Base-by-base conservation (phyloP, 768 basidiomycete species). In the Tephrocybe sp. region DNA sequence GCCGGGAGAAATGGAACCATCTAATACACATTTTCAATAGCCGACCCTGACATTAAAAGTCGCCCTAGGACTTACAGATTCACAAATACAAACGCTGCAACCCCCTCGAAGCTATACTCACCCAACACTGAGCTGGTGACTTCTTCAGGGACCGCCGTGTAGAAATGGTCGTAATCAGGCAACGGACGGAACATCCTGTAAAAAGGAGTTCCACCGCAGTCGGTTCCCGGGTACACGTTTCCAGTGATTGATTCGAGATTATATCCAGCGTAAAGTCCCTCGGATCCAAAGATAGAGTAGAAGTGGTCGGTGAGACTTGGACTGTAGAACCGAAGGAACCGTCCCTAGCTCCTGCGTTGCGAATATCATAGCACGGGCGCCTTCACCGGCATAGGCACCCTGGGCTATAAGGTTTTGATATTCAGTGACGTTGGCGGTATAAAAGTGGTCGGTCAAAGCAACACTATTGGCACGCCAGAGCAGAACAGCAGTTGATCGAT, bases 121-220 rank as follows among this genome's bases (percentile, higher is more conserved):
- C n/a, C n/a, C n/a, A n/a, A n/a, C n/a, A n/a, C n/a, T n/a, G n/a
- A n/a, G n/a, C n/a, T n/a, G n/a, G n/a, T n/a, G n/a, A n/a, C n/a
- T n/a, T n/a, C n/a, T n/a, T n/a, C n/a, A n/a, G n/a, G n/a, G n/a
- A n/a, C n/a, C n/a, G 46, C 59, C 16, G 60, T 62, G 24, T 60
- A 62, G 27, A 60, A 60, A 49, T 62, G 61, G 39, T 60, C 60
- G 5, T 15, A 18, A 30, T 0, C 9, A 4, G n/a, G 34, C 3
- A 37, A 38, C 13, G 28, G 28, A 12, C 27, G 56, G 35, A 50
- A 62, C 43, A 60, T 39, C 22, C 61, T 45, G 38, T 57, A 60
- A 13, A 63, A 43, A 8, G 60, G 51, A 13, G 44, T 35, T 5
- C 48, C 54, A 9, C 54, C 53, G 39, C 52, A 53, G 13, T 28